Conservation (phyloP, 148 eudicot genomes). For the Vaccinium macrocarpon region DNA sequence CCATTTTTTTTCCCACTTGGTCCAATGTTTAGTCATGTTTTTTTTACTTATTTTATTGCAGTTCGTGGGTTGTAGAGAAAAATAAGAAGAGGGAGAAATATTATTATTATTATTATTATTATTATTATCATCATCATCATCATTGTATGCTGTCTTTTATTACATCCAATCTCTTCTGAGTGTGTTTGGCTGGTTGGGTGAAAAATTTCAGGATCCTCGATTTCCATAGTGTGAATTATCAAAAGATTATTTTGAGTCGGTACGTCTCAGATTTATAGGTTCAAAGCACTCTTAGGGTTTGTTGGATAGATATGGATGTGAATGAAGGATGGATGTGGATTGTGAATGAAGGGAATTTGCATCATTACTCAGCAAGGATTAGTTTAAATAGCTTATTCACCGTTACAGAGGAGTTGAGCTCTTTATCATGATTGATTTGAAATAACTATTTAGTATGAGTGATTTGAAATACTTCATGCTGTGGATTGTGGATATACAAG, state of each 20-base stretch:
- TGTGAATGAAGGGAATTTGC: not conserved
- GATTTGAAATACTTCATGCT: not conserved
- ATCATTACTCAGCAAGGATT: not conserved
- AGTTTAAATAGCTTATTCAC: not conserved
- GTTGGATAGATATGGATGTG: not conserved
- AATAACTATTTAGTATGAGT: not conserved
- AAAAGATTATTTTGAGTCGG: not conserved
- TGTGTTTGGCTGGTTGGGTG: not conserved
- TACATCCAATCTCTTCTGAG: not conserved
- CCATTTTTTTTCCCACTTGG: not conserved
- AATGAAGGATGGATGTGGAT: not conserved
- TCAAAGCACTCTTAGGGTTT: not conserved
- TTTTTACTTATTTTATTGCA: not conserved
- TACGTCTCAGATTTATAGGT: not conserved
- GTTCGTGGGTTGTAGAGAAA: not conserved
- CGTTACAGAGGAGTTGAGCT: not conserved
- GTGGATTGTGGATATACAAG: not conserved
- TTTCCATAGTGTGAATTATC: not conserved
- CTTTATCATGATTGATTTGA: not conserved
- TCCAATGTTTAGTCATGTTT: slow-evolving; percentile 1
- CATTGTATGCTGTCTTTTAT: not conserved
- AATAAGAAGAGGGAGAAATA: not conserved
- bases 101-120: not conserved
- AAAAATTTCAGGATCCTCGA: not conserved
- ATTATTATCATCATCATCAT: not conserved